Base-by-base conservation (phyloP, 495 filamentous ascomycete genomes). In the Podospora pseudocomata region DNA sequence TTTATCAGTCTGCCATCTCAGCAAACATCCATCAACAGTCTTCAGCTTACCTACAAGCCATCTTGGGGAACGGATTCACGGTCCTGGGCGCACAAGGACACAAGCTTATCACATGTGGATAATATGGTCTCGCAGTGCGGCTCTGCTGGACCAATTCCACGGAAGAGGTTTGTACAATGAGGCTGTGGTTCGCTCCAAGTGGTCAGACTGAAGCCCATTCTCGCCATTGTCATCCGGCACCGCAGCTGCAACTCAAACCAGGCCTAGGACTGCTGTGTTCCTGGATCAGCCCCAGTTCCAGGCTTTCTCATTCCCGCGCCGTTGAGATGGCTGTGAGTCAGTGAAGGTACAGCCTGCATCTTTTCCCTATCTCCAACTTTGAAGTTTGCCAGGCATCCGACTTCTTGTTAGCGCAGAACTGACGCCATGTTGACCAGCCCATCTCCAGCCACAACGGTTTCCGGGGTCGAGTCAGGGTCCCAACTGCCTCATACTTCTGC, bases 401-500 rank as follows among this genome's bases (percentile, higher is more conserved):
- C 23, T 49, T 49, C 15, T 49, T 49, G 39, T 11, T 9, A 11
- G 15, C 13, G 39, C 39, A 49, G 39, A 49, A 49, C 9, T 49
- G 39, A 16, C 39, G 39, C 39, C 39, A 49, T 49, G 9, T 16
- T 49, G 39, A 49, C 39, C 39, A 13, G 39, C 39, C 2, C 39
- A 6, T 49, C 39, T 49, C 39, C 39, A 49, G 39, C 39, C 13
- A 18, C 39, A 49, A 49, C 39, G 39, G 39, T 49, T 49, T 49
- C 39, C 39, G 26, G 23, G 55, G 23, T 20, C 18, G 55, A 58
- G 55, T 58, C 55, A 58, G 7, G 55, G n/a, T 58, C 23, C 55
- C 23, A 19, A 20, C 55, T 58, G 55, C 55, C 55, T 58, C 55
- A 58, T 58, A 58, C 55, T 26, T 23, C 55, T 58, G 23, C n/a